Conservation (phyloP, 225 moss, liverwort and hornwort species). For the Ulota crispa region DNA sequence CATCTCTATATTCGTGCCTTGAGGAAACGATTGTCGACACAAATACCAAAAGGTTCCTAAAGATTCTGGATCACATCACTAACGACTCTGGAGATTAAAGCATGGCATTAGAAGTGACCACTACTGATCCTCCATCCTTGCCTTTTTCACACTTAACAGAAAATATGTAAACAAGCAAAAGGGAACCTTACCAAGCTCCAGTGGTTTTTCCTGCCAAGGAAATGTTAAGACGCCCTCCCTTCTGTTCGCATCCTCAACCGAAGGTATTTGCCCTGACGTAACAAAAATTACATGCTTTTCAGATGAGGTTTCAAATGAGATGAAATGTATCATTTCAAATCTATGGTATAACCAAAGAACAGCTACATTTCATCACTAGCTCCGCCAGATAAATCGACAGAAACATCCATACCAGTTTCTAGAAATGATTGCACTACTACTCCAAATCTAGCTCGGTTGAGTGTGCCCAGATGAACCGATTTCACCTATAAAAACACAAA, state of each 20-base stretch:
- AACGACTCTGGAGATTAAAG: background rate
- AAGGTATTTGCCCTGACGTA: constrained; percentile 73
- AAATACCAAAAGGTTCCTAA: too few species aligned
- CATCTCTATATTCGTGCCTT: background rate
- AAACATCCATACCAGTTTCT: constrained; percentile 65
- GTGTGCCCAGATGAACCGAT: constrained; percentile 82
- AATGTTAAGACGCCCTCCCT: constrained; percentile 75
- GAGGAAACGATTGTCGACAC: background rate
- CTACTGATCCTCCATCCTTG: background rate
- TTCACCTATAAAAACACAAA: constrained; percentile 61
- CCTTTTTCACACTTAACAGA: background rate
- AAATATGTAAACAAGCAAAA: background rate
- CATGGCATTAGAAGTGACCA: constrained; percentile 15
- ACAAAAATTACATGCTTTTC: background rate
- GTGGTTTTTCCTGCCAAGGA: constrained; percentile 86
- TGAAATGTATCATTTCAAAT: background rate
- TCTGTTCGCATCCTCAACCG: constrained; percentile 82
- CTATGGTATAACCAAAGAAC: background rate
- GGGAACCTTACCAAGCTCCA: constrained; percentile 73
- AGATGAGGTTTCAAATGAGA: background rate
- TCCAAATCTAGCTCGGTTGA: constrained; percentile 96
- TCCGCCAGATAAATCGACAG: background rate
- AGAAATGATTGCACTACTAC: constrained; percentile 86
- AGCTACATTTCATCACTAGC: background rate
- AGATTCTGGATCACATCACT: too few species aligned